Evolutionary conservation across 768 basidiomycete genomes (phyloP), one percentile per base, ranked within the genome.

Genomic region (Russula ochroleuca): DNA sequence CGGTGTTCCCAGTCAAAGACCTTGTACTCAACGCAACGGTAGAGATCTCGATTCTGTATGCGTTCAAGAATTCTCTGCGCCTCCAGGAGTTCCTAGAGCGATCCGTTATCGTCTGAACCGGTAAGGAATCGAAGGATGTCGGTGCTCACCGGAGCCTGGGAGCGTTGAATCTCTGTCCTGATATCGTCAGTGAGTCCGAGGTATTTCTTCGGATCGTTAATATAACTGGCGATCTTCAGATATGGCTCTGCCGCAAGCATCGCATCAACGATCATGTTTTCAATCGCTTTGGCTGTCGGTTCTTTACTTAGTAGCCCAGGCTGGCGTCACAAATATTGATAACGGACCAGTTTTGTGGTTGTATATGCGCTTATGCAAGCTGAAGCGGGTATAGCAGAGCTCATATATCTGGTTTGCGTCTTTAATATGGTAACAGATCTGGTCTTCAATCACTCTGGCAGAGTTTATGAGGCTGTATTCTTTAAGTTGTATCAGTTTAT

Each of bases 251-350:
- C 92, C 0, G 75, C 74, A 0, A 86, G 74, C n/a, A 94, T 78
- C 0, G 81, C 88, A 67, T 93, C 91, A 15, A 90, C 79, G n/a
- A 93, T 77, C 92, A 93, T 93, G 69, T 86, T 83, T 72, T 92
- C 92, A 56, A 92, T 86, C 0, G 88, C 84, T 67, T 82, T 87
- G 3, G 88, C 90, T 88, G 70, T 48, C n/a, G 17, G 11, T 6
- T 10, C 17, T 41, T 45, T 5, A 38, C 11, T 52, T 33, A 38
- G 41, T 48, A 31, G n/a, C 25, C 21, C 31, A 57, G 23, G 21
- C 2, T 13, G n/a, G 43, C 21, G 50, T 28, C 63, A 23, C 28
- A 35, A 28, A 21, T 15, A 41, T 45, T 11, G 45, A 33, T 19
- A 15, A 73, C 79, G 23, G 62, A 84, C 84, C 85, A 1, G 88